Base-by-base conservation (phyloP, 2,329 filamentous ascomycete species). In the Helotiales sp. region DNA sequence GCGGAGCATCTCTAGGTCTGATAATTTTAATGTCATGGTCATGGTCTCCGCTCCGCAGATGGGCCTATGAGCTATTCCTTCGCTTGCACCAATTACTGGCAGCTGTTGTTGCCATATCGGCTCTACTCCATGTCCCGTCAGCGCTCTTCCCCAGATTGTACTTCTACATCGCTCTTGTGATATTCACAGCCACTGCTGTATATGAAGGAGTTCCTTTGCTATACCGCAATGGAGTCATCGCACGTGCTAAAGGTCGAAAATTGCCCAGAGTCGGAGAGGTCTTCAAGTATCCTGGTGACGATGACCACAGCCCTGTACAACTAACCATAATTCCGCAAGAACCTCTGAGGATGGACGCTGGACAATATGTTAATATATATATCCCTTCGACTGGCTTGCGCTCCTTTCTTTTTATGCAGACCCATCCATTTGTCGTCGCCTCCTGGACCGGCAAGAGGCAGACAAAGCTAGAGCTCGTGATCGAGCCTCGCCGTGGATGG, bases 381-480 rank as follows among this genome's bases (percentile, higher is more conserved):
- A 20, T 49, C 45, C 17, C 17, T 20, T 49, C 45, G n/a, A 2
- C 22, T 49, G 17, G 45, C 17, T 15, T 49, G 7, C 17, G 45
- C 22, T 24, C 17, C 17, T 49, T 6, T 20, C 7, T 49, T 24
- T 49, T 49, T 49, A 3, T 49, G 45, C 45, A 49, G 11, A 49
- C 45, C 28, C 69, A 78, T 72, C 72, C 68, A 57, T 78, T 77
- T 63, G 73, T 72, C 17, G 72, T 77, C 37, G 65, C 64, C 34
- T 77, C 64, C 59, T 77, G 68, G 72, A 66, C 72, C 30, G 52
- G 67, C 11, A 66, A 72, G 61, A 24, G 43, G 20, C 61, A 72
- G 17, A 67, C 30, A 22, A 72, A 63, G n/a, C 58, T 80, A 34
- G 72, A 80, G 28, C 72, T 80, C 34, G 68, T 80, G 7, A 72